Percentiles rank a stretch among this genome's conserved stretches.
These are phyloP conservation scores for Termitomyces sp. DNA, from an alignment of 768 basidiomycete genomes.

Conservation along the genomic window DNA sequence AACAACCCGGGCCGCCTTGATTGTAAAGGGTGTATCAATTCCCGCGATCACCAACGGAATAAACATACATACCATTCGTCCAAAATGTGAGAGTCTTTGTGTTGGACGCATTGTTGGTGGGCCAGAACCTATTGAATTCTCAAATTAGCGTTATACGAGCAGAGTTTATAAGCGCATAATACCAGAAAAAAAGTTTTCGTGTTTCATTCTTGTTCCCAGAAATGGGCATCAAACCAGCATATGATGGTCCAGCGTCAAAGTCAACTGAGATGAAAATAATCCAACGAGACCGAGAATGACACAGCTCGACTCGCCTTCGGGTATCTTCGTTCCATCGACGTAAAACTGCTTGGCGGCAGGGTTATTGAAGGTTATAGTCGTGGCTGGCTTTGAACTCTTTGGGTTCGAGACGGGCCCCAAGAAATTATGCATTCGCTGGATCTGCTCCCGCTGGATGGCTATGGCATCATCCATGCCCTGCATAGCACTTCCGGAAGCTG, in stretches of 20 bases:
- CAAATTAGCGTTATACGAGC: neutral
- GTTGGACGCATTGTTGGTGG: constrained; percentile 58
- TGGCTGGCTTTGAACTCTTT: constrained; percentile 16
- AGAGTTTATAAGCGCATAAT: neutral
- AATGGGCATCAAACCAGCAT: constrained; percentile 68
- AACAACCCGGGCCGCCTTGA: constrained; percentile 68
- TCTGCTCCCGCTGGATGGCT: constrained; percentile 46
- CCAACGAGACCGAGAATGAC: neutral
- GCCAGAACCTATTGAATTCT: constrained; percentile 61
- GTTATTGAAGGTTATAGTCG: constrained; percentile 59
- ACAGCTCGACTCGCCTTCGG: constrained; percentile 33
- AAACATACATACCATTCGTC: constrained; percentile 39
- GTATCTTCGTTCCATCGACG: constrained; percentile 47
- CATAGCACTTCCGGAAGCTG: constrained; percentile 29
- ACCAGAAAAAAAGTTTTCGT: constrained; percentile 54
- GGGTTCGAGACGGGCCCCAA: constrained; percentile 28
- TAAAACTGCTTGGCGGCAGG: constrained; percentile 53
- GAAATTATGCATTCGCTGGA: constrained; percentile 38
- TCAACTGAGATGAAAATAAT: constrained; percentile 35
- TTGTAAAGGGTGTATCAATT: constrained; percentile 28
- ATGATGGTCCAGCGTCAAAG: constrained; percentile 69
- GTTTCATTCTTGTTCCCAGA: constrained; percentile 56
- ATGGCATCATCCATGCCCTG: constrained; percentile 41
- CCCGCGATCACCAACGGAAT: neutral
- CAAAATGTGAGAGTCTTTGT: constrained; percentile 65